These are phyloP conservation scores for Ramaria sp. DNA, from an alignment of 768 basidiomycete species.

Conservation along the genomic window DNA sequence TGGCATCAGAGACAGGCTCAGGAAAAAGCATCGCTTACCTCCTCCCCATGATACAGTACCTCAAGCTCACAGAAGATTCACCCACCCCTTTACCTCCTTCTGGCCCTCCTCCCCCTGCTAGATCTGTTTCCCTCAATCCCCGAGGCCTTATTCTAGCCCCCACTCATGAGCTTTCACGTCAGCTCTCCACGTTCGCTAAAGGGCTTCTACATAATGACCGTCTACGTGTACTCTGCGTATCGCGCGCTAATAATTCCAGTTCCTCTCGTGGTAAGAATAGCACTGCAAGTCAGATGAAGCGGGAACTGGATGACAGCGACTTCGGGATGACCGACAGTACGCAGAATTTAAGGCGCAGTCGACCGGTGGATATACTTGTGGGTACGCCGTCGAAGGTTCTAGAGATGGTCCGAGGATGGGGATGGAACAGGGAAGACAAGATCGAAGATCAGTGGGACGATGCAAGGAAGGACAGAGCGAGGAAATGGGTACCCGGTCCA, in stretches of 20 bases:
- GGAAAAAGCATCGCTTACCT: constrained; percentile 90
- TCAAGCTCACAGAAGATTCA: constrained; percentile 53
- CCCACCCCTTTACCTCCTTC: neutral
- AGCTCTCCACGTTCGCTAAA: constrained; percentile 68
- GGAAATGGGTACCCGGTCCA: constrained; percentile 15
- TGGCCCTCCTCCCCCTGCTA: constrained; percentile 9
- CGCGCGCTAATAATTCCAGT: constrained; percentile 40
- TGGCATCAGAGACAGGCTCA: constrained; percentile 86
- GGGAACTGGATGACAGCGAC: constrained; percentile 19
- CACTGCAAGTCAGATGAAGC: constrained; percentile 42
- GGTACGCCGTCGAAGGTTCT: constrained; percentile 56
- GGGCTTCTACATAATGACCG: constrained; percentile 62
- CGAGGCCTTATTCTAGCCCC: constrained; percentile 77
- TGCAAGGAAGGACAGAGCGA: constrained; percentile 18
- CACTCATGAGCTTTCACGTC: constrained; percentile 82
- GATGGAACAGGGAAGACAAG: constrained; percentile 33
- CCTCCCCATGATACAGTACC: constrained; percentile 66
- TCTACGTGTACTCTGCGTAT: constrained; percentile 64
- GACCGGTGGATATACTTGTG: constrained; percentile 44
- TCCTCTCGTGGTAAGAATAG: constrained; percentile 16
- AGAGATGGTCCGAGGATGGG: constrained; percentile 44
- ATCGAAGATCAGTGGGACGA: constrained; percentile 15
- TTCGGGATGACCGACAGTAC: constrained; percentile 9
- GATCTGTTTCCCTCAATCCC: constrained; percentile 38
- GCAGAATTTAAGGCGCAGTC: constrained; percentile 15